These are phyloP conservation scores for Chaetothyriales sp. DNA, from an alignment of 2,329 filamentous ascomycete genomes.

Conservation along the genomic window DNA sequence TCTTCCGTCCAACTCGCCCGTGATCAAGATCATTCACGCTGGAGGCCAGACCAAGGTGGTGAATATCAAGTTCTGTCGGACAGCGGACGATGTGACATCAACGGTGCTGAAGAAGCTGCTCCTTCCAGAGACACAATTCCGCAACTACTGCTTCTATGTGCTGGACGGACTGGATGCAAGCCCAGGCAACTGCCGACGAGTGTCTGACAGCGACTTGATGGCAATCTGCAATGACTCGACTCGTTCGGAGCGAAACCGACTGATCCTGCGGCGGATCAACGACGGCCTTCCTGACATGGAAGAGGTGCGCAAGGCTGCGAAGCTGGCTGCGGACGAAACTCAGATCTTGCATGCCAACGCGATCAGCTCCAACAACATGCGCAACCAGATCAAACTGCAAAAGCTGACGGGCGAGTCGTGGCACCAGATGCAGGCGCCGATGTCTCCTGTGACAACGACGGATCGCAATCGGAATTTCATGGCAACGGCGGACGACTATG, in stretches of 20 bases:
- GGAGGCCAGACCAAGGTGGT: slow-evolving; percentile 85
- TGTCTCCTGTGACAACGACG: slow-evolving; percentile 50
- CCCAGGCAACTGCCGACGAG: slow-evolving; percentile 61
- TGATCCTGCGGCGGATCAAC: slow-evolving; percentile 87
- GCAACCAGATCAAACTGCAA: slow-evolving; percentile 75
- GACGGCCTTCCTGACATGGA: slow-evolving; percentile 75
- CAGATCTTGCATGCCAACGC: slow-evolving; percentile 55
- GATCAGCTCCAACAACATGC: slow-evolving; percentile 47
- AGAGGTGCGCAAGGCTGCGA: slow-evolving; percentile 73
- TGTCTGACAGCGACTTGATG: slow-evolving; percentile 78
- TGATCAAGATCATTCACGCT: slow-evolving; percentile 86
- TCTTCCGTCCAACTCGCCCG: slow-evolving; percentile 68
- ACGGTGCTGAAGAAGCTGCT: slow-evolving; percentile 78
- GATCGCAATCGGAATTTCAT: slow-evolving; percentile 21
- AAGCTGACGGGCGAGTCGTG: slow-evolving; percentile 79
- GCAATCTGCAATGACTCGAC: slow-evolving; percentile 77
- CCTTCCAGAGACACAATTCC: slow-evolving; percentile 75
- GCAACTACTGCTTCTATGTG: slow-evolving; percentile 95
- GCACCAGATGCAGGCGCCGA: slow-evolving; percentile 69
- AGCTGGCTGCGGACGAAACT: slow-evolving; percentile 76
- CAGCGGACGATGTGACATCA: slow-evolving; percentile 81
- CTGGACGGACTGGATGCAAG: slow-evolving; percentile 73
- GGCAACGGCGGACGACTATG: slow-evolving; percentile 33
- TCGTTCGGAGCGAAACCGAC: slow-evolving; percentile 70
- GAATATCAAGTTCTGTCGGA: slow-evolving; percentile 81